phyloP scores from a whole-genome alignment of 164 flowering plant species.

The Cinnamomum micranthum region DNA sequence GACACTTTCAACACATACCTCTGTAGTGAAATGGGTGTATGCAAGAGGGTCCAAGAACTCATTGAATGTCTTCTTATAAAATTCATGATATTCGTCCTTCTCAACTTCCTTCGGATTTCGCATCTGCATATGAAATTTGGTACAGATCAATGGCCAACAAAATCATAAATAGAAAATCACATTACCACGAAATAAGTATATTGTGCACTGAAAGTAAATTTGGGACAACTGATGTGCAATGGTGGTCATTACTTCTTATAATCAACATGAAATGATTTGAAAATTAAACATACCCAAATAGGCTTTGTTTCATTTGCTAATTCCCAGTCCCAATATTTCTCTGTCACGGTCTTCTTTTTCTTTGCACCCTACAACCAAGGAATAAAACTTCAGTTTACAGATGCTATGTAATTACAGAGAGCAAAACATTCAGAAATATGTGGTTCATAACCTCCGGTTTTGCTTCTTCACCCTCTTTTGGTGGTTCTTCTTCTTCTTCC shows the following conservation, averaged over 20 bases:
- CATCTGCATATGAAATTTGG: conserved; percentile 45
- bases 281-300: conserved; percentile 60
- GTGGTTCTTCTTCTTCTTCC: conserved; percentile 83
- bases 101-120: conserved; percentile 80
- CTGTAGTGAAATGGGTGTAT: conserved; percentile 86
- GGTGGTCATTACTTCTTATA: not conserved
- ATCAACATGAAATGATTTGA: not conserved
- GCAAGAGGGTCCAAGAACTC: conserved; percentile 92
- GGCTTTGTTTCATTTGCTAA: conserved; percentile 96
- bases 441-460: conserved; percentile 55
- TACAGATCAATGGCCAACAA: not conserved
- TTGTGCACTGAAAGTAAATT: not conserved
- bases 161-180: not conserved
- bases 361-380: conserved; percentile 54
- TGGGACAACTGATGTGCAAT: not conserved
- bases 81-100: conserved; percentile 77
- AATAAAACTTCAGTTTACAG: not conserved
- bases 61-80: conserved; percentile 89
- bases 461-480: conserved; percentile 85
- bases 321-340: conserved; percentile 99
- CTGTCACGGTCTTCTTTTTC: conserved; percentile 77
- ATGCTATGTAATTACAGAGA: no score
- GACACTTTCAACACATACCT: conserved; percentile 39
- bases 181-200: not conserved
- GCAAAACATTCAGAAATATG: no score